These are phyloP conservation scores for Rhodotorula sp. DNA, from an alignment of 1,284 basidiomycete genomes.

Conservation along the genomic window DNA sequence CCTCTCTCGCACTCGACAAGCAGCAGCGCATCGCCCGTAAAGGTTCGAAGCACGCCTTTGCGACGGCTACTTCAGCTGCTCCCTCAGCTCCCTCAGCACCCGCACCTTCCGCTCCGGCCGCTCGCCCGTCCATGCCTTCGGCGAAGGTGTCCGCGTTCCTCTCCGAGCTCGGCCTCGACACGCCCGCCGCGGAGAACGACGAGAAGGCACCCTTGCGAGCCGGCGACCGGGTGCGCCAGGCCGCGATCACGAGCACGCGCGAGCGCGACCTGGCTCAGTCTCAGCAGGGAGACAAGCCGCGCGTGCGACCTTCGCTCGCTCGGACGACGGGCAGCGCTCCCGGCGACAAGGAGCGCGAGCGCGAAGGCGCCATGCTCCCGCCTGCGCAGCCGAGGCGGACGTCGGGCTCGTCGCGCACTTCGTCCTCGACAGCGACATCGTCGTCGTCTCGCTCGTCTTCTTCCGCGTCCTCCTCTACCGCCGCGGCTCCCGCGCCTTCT, in stretches of 20 bases:
- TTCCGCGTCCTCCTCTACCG: neutral
- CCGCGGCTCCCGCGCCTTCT: neutral
- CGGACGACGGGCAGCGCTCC: neutral
- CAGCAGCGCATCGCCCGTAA: neutral
- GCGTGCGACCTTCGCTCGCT: neutral
- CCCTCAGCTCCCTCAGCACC: neutral
- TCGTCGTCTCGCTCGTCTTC: neutral
- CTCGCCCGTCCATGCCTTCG: conserved; percentile 10
- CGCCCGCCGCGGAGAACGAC: conserved; percentile 6
- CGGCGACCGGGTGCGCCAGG: neutral
- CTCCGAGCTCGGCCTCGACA: conserved; percentile 27
- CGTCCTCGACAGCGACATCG: neutral
- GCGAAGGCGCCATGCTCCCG: neutral
- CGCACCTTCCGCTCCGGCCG: neutral
- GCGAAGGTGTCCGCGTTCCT: conserved; percentile 22
- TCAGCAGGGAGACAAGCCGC: neutral
- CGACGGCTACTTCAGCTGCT: neutral
- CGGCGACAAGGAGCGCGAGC: neutral
- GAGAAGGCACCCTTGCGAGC: conserved; percentile 2
- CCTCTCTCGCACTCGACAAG: neutral
- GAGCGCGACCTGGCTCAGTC: neutral
- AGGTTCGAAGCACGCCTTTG: neutral
- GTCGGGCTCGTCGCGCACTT: neutral
- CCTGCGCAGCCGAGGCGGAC: neutral
- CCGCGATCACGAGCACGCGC: neutral